A percentile compares a stretch with the other conserved stretches of the same genome.
These are phyloP conservation scores for Thalassiosira pacifica DNA, from an alignment of 352 stramenopile genomes.

Conservation along the genomic window DNA sequence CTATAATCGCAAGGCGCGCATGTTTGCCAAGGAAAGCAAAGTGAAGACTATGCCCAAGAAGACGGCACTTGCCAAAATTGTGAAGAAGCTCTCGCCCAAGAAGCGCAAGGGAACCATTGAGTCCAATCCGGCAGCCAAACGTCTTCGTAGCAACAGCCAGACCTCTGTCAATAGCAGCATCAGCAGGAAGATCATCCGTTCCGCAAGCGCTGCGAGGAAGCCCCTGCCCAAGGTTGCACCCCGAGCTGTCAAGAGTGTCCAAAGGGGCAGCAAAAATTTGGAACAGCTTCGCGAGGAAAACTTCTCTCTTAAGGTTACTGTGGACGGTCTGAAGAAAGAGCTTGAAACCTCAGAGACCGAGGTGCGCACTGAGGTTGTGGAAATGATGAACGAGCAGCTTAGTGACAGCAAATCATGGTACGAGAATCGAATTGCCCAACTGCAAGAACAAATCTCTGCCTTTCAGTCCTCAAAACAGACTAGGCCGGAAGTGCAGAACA, in stretches of 20 bases:
- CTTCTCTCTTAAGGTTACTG: constrained; percentile 50
- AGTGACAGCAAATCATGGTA: constrained; percentile 65
- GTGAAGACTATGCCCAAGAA: constrained; percentile 38
- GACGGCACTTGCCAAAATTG: constrained; percentile 48
- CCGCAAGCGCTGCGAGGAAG: constrained; percentile 19
- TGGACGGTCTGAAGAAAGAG: constrained; percentile 54
- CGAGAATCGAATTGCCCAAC: constrained; percentile 65
- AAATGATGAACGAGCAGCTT: constrained; percentile 79
- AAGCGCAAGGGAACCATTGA: constrained; percentile 51
- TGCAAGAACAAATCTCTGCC: constrained; percentile 58
- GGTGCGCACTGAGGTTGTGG: constrained; percentile 81
- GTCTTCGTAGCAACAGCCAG: constrained; percentile 34
- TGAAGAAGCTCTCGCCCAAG: constrained; percentile 69
- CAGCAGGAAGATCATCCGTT: constrained; percentile 12
- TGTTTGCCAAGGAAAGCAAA: constrained; percentile 58
- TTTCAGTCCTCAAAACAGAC: constrained; percentile 55
- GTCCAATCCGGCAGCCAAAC: constrained; percentile 43
- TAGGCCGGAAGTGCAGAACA: constrained; percentile 57
- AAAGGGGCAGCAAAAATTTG: constrained; percentile 37
- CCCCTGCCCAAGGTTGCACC: not conserved
- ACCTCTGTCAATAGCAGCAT: not conserved
- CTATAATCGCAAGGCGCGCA: constrained; percentile 60
- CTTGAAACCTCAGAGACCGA: constrained; percentile 66
- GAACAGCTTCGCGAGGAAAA: constrained; percentile 52
- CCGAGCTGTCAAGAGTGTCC: constrained; percentile 1